Conservation (phyloP, 208 protist genomes). For the Leishmania mexicana region DNA sequence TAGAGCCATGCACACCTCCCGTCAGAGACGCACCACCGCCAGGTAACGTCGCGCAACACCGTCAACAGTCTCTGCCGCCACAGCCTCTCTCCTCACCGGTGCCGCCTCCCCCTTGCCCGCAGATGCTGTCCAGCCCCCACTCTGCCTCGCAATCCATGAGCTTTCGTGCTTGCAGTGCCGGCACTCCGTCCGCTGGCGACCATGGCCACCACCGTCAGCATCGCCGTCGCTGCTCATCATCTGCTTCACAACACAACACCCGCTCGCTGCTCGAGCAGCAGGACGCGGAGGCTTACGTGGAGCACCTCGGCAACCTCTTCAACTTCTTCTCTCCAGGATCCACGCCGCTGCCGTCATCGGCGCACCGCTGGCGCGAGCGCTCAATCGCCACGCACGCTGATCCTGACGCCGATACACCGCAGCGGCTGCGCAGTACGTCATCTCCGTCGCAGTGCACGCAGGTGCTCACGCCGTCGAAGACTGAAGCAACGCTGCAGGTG, state of each 20-base stretch:
- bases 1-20: slow-evolving; percentile 20
- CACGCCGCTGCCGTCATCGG: slow-evolving; percentile 35
- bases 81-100: slow-evolving; percentile 6
- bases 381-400: not conserved
- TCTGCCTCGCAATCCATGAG: not conserved
- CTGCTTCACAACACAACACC: slow-evolving; percentile 38
- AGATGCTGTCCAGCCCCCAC: not conserved
- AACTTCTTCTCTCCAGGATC: slow-evolving; percentile 43
- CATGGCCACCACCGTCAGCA: not conserved
- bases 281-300: slow-evolving; percentile 37
- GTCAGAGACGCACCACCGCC: not conserved
- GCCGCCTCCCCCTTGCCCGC: not conserved
- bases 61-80: not conserved
- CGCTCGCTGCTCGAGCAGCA: slow-evolving; percentile 20
- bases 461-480: not conserved
- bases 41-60: not conserved
- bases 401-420: not conserved
- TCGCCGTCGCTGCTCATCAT: slow-evolving; percentile 9
- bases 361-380: not conserved
- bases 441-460: not conserved
- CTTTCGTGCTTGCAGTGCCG: slow-evolving; percentile 2
- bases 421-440: not conserved
- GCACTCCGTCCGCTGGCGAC: not conserved
- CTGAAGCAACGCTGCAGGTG: not conserved
- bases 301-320: slow-evolving; percentile 35